A percentile compares a stretch with the other conserved stretches of the same genome.
These are phyloP conservation scores for Musa acuminata DNA, from an alignment of 176 grass and related monocot species.

Conservation along the genomic window DNA sequence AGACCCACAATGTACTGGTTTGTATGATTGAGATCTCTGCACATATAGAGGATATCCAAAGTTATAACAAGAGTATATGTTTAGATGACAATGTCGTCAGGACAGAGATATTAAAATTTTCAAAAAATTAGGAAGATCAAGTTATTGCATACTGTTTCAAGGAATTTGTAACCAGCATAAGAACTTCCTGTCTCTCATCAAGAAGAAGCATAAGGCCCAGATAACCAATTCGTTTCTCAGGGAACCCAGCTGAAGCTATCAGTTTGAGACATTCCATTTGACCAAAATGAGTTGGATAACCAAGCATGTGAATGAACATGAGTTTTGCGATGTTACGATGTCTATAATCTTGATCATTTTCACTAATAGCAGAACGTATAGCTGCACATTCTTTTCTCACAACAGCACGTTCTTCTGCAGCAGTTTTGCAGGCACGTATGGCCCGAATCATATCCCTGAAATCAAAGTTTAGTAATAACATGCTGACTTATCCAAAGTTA, in stretches of 20 bases:
- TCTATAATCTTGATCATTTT: conserved; percentile 81
- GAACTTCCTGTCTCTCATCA: conserved; percentile 99
- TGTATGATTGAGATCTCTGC: conserved; percentile 99
- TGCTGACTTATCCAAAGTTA: not conserved
- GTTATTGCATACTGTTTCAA: conserved; percentile 91
- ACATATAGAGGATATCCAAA: conserved; percentile 37
- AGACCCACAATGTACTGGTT: conserved; percentile 98
- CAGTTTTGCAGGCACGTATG: conserved; percentile 96
- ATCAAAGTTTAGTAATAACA: conserved; percentile 2
- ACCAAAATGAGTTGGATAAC: conserved; percentile 97
- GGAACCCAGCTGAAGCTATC: conserved; percentile 90
- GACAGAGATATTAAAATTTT: not conserved
- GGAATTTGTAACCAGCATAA: conserved; percentile 99
- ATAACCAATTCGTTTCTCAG: conserved; percentile 98
- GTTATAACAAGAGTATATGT: conserved; percentile 9
- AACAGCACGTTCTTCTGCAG: conserved; percentile 92
- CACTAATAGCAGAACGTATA: conserved; percentile 94
- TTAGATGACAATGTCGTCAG: not conserved
- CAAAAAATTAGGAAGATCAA: not conserved
- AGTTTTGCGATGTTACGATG: conserved; percentile 97
- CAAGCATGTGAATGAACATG: conserved; percentile 99
- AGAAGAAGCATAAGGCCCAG: conserved; percentile 90
- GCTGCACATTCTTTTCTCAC: conserved; percentile 98
- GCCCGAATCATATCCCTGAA: conserved; percentile 95
- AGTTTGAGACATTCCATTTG: conserved; percentile 99